phyloP scores from a whole-genome alignment of 345 rosid species.

The Corchorus olitorius region DNA sequence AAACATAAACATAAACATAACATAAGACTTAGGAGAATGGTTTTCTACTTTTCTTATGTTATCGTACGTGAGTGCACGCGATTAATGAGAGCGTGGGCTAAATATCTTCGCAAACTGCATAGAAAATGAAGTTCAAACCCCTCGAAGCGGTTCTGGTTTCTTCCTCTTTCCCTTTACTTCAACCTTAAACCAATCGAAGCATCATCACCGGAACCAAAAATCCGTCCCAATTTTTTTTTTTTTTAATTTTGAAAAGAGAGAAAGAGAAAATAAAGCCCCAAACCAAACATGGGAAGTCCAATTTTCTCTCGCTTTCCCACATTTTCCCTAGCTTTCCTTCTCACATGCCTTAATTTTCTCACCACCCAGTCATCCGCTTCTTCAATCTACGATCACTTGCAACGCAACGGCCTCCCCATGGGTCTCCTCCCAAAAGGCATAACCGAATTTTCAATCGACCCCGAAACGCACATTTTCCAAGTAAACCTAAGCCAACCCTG shows the following conservation, averaged over 20 bases:
- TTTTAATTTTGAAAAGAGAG: background rate
- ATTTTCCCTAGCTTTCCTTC: background rate
- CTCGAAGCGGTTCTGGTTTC: background rate
- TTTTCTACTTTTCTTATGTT: too few species aligned
- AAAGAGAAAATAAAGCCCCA: background rate
- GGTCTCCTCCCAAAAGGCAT: slow-evolving; percentile 68
- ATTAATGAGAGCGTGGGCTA: background rate
- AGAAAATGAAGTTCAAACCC: background rate
- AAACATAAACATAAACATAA: too few species aligned
- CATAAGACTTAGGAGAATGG: too few species aligned
- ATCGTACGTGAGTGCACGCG: background rate
- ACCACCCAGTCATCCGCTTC: slow-evolving; percentile 8
- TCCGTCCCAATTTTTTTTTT: background rate
- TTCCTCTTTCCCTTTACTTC: background rate
- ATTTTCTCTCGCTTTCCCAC: background rate
- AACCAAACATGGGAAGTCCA: slow-evolving; percentile 18
- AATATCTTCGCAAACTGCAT: background rate
- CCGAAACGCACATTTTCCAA: slow-evolving; percentile 42
- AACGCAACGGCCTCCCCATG: slow-evolving; percentile 54
- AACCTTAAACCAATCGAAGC: slow-evolving; percentile 14
- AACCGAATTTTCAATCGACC: slow-evolving; percentile 43
- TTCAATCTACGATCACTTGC: slow-evolving; percentile 40
- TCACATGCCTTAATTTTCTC: slow-evolving; percentile 6
- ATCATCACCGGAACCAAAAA: background rate
- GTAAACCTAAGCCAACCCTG: slow-evolving; percentile 56